Evolutionary conservation across 2,329 filamentous ascomycete species (phyloP).

Genomic region (Beauveria asiatica): DNA sequence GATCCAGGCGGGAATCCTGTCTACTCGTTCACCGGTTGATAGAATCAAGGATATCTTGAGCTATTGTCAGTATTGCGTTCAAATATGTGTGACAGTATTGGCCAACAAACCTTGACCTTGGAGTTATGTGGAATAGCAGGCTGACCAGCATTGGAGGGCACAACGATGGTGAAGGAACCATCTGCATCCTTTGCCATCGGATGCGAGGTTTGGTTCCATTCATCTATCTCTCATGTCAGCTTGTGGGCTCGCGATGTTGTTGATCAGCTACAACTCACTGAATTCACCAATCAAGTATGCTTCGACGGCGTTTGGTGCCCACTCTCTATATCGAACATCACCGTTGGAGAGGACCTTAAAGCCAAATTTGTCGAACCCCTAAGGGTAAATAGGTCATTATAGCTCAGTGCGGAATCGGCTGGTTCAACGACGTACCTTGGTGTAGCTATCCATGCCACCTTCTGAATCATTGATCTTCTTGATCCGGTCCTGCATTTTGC

Average conservation of each 20-base stretch:
- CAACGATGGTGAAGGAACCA: constrained; percentile 75
- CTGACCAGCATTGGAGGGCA: constrained; percentile 66
- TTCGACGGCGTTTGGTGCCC: constrained; percentile 82
- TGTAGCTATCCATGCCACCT: constrained; percentile 87
- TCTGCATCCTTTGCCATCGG: constrained; percentile 80
- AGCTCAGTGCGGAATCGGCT: constrained; percentile 1
- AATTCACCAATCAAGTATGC: constrained; percentile 92
- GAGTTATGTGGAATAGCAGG: constrained; percentile 84
- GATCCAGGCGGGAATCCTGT: constrained; percentile 93
- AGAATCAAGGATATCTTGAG: constrained; percentile 72
- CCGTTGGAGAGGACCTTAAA: constrained; percentile 74
- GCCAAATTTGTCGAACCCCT: constrained; percentile 83
- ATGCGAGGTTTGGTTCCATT: constrained; percentile 76
- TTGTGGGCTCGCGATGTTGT: background rate
- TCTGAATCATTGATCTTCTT: constrained; percentile 73
- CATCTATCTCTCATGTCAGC: constrained; percentile 43
- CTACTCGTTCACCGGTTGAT: constrained; percentile 70
- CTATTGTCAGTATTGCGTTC: background rate
- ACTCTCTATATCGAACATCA: constrained; percentile 87
- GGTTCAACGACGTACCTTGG: constrained; percentile 46
- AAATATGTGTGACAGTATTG: background rate
- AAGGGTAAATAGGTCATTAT: constrained; percentile 3
- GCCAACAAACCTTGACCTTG: constrained; percentile 72
- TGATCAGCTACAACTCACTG: constrained; percentile 46
- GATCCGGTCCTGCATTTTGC: constrained; percentile 79